Conservation (phyloP, 768 basidiomycete species). For the Trametes punicea region DNA sequence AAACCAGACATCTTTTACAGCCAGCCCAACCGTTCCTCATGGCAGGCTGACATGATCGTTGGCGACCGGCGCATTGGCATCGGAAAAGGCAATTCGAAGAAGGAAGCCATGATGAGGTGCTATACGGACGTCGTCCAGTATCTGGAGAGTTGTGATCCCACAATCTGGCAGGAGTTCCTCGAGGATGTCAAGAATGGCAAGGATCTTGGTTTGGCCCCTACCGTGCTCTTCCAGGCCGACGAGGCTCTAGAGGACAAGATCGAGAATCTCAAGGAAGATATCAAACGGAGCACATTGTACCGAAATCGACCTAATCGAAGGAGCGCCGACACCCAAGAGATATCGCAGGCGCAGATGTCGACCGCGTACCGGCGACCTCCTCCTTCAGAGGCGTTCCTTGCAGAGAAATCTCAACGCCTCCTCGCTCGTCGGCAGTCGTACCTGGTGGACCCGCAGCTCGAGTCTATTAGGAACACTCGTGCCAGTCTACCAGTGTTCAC, state of each 20-base stretch:
- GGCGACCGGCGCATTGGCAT: slow-evolving; percentile 79
- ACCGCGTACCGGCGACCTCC: slow-evolving; percentile 29
- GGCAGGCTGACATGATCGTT: slow-evolving; percentile 78
- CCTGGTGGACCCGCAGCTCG: slow-evolving; percentile 53
- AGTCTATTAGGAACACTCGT: slow-evolving; percentile 65
- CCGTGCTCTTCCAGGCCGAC: slow-evolving; percentile 63
- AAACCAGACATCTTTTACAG: slow-evolving; percentile 67
- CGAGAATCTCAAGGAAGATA: slow-evolving; percentile 63
- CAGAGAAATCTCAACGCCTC: slow-evolving; percentile 59
- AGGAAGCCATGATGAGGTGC: slow-evolving; percentile 63
- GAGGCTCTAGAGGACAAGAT: slow-evolving; percentile 65
- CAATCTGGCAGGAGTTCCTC: slow-evolving; percentile 73
- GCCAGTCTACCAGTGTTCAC: slow-evolving; percentile 72
- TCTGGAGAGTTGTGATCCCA: slow-evolving; percentile 78
- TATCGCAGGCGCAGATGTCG: slow-evolving; percentile 1
- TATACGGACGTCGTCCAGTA: slow-evolving; percentile 89
- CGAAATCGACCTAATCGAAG: slow-evolving; percentile 48
- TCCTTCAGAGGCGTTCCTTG: slow-evolving; percentile 28
- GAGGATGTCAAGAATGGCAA: slow-evolving; percentile 59
- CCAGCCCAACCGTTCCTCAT: slow-evolving; percentile 33
- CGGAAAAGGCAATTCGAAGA: slow-evolving; percentile 68
- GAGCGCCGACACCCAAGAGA: not conserved
- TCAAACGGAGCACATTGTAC: slow-evolving; percentile 63
- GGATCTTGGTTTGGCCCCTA: slow-evolving; percentile 69
- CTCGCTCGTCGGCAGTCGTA: slow-evolving; percentile 53